These are phyloP conservation scores for Paulownia fortunei DNA, from an alignment of 257 asterid genomes.

Conservation along the genomic window DNA sequence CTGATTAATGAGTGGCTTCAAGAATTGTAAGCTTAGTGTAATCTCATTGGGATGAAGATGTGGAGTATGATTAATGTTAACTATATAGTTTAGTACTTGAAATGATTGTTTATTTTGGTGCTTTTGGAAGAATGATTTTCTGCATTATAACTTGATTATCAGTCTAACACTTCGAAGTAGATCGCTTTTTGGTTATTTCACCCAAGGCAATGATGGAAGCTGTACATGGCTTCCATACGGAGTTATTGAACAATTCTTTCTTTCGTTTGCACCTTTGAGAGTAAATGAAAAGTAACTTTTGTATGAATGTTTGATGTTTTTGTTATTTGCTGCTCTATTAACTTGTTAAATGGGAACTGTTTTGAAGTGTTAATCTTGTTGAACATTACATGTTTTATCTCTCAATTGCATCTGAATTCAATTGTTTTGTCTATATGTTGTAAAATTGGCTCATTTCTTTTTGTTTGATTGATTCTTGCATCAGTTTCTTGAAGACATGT, in stretches of 20 bases:
- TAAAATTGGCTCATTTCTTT: constrained; percentile 4
- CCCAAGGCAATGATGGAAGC: background rate
- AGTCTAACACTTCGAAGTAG: background rate
- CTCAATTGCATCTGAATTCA: background rate
- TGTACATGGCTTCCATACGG: background rate
- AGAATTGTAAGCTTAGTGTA: background rate
- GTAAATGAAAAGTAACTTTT: background rate
- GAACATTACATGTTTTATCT: constrained; percentile 1
- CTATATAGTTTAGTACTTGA: background rate
- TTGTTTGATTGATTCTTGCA: background rate
- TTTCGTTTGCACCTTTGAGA: background rate
- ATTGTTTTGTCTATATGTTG: background rate
- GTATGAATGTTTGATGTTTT: background rate
- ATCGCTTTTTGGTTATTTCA: background rate
- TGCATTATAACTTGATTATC: constrained; percentile 4
- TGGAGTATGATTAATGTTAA: constrained; percentile 9
- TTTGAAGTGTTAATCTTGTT: constrained; percentile 8
- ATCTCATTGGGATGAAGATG: background rate
- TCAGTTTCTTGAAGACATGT: background rate
- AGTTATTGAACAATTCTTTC: background rate
- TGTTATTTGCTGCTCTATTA: background rate
- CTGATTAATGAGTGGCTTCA: constrained; percentile 23
- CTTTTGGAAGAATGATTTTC: constrained; percentile 2
- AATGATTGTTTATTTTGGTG: background rate
- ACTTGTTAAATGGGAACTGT: background rate